These are phyloP conservation scores for Podospora sp. DNA, from an alignment of 495 filamentous ascomycete genomes.

Conservation along the genomic window DNA sequence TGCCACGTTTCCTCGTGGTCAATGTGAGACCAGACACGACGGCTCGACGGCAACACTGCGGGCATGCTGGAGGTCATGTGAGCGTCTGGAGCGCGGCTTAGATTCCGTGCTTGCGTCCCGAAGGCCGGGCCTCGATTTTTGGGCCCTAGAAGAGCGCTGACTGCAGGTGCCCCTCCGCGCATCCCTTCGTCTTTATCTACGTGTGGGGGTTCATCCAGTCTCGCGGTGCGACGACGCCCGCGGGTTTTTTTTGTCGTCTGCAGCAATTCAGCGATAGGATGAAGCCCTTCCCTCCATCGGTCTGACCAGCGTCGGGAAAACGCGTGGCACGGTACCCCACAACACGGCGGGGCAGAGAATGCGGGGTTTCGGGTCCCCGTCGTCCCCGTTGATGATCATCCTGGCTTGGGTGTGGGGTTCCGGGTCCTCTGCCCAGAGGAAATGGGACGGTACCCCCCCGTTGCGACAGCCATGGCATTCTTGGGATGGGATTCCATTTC, in stretches of 20 bases:
- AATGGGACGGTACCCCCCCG: neutral
- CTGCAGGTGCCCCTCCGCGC: neutral
- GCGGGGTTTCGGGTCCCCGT: conserved; percentile 4
- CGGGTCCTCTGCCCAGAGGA: neutral
- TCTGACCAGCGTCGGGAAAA: conserved; percentile 1
- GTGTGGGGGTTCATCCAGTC: conserved; percentile 2
- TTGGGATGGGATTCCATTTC: neutral
- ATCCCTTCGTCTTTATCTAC: conserved; percentile 8
- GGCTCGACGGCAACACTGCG: neutral
- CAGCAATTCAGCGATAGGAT: neutral
- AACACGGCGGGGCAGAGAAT: conserved; percentile 1
- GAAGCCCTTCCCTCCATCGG: neutral
- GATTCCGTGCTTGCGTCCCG: neutral
- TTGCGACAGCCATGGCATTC: neutral
- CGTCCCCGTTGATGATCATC: conserved; percentile 4
- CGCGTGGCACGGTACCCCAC: conserved; percentile 7
- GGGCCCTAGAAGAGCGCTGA: neutral
- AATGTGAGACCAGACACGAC: neutral
- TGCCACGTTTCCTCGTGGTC: neutral
- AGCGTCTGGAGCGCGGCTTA: neutral
- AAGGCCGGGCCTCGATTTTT: neutral
- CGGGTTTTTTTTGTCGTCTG: neutral
- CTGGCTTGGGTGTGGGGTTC: neutral
- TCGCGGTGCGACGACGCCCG: neutral
- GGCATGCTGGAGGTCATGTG: conserved; percentile 6